These are phyloP conservation scores for Inonotus obliquus DNA, from an alignment of 1,284 basidiomycete genomes.

Conservation along the genomic window DNA sequence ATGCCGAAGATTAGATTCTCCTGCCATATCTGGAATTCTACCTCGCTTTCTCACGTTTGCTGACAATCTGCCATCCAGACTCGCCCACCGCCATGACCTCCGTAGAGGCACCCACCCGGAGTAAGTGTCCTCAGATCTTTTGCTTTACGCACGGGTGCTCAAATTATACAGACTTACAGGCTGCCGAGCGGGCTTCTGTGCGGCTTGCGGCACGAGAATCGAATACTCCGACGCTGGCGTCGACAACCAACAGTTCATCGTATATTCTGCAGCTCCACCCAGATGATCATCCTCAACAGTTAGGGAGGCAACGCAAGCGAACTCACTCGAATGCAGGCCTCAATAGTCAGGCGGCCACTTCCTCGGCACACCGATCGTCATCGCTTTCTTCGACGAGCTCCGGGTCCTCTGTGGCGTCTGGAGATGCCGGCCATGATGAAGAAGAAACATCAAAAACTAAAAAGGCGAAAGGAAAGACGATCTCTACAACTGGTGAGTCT, in stretches of 20 bases:
- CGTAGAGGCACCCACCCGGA: neutral
- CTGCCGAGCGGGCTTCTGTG: slow-evolving; percentile 47
- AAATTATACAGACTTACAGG: slow-evolving; percentile 28
- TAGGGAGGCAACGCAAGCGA: slow-evolving; percentile 9
- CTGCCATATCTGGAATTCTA: neutral
- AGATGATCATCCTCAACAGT: slow-evolving; percentile 10
- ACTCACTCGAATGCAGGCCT: slow-evolving; percentile 7
- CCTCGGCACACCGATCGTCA: slow-evolving; percentile 7
- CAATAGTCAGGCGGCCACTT: neutral
- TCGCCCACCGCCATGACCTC: neutral
- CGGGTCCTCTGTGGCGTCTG: slow-evolving; percentile 34
- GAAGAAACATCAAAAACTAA: slow-evolving; percentile 34
- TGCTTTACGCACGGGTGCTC: neutral
- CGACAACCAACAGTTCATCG: slow-evolving; percentile 21
- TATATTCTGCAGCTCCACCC: slow-evolving; percentile 22
- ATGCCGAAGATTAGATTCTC: neutral
- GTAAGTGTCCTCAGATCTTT: neutral
- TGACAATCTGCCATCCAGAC: neutral
- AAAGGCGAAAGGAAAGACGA: slow-evolving; percentile 37
- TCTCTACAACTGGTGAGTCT: slow-evolving; percentile 29
- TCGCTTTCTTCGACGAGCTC: slow-evolving; percentile 24
- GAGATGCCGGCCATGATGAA: slow-evolving; percentile 33
- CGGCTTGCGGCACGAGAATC: slow-evolving; percentile 49
- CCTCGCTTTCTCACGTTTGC: neutral
- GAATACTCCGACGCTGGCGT: slow-evolving; percentile 25